Evolutionary conservation across 441 rosid species (phyloP).

Genomic region (Erysimum pusillum): DNA sequence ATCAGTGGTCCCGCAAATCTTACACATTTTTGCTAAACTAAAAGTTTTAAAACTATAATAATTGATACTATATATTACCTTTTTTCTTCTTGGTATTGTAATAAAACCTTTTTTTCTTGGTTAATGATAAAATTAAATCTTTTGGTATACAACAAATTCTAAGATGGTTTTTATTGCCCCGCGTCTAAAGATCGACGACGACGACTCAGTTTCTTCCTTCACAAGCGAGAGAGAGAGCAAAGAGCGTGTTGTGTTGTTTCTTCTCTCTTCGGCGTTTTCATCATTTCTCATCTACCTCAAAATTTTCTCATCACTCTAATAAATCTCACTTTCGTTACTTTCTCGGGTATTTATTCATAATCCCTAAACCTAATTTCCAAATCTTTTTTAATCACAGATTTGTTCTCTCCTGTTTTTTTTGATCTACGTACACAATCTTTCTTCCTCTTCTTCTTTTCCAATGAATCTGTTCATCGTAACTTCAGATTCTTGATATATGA

Average conservation of each 20-base stretch:
- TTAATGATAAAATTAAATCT: background rate
- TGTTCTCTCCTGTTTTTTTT: constrained; percentile 10
- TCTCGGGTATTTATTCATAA: background rate
- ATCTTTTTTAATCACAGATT: constrained; percentile 8
- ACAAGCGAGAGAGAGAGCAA: constrained; percentile 35
- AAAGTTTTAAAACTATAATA: background rate
- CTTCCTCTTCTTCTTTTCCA: background rate
- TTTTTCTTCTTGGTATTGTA: background rate
- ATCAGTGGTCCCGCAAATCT: background rate
- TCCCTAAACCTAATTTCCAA: background rate
- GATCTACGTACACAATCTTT: constrained; percentile 38
- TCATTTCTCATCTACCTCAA: constrained; percentile 47
- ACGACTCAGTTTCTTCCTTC: constrained; percentile 40
- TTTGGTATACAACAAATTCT: background rate
- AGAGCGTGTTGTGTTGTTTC: constrained; percentile 28
- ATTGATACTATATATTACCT: background rate
- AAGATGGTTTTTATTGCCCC: constrained; percentile 45
- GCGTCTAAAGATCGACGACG: constrained; percentile 56
- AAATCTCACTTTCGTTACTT: constrained; percentile 21
- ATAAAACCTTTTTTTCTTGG: background rate
- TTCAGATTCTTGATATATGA: constrained; percentile 35
- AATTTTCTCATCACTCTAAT: constrained; percentile 18
- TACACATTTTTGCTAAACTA: background rate
- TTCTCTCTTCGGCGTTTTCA: constrained; percentile 37
- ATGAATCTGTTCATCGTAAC: constrained; percentile 5